phyloP scores from a whole-genome alignment of 768 basidiomycete genomes.

The Neoboletus magnificus region DNA sequence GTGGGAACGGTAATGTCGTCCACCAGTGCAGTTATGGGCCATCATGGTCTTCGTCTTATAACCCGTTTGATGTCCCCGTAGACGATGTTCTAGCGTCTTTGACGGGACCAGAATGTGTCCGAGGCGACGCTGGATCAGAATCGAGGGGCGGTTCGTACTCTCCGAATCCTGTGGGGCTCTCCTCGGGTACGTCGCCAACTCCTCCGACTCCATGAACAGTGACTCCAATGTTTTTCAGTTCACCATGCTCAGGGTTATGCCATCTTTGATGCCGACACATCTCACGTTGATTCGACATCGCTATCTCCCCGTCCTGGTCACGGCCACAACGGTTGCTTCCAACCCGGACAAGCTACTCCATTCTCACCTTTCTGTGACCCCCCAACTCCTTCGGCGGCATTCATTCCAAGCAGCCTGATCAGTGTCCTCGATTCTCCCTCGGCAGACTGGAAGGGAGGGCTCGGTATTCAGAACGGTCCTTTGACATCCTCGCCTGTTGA shows the following conservation, averaged over 20 bases:
- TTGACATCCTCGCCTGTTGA: conserved; percentile 44
- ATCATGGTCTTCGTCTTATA: conserved; percentile 30
- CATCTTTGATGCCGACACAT: conserved; percentile 40
- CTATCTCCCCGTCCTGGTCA: conserved; percentile 13
- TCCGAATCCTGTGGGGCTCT: conserved; percentile 29
- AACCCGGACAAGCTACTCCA: conserved; percentile 21
- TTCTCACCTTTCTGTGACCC: conserved; percentile 58
- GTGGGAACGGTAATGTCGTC: conserved; percentile 5
- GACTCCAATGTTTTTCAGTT: conserved; percentile 11
- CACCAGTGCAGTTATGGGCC: conserved; percentile 7
- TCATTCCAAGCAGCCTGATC: conserved; percentile 55
- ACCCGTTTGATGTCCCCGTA: conserved; percentile 27
- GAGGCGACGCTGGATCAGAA: conserved; percentile 10
- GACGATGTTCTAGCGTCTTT: conserved; percentile 20
- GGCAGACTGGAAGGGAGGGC: conserved; percentile 46
- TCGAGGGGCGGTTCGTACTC: conserved; percentile 18
- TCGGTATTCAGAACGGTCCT: conserved; percentile 13
- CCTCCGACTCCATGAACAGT: conserved; percentile 9
- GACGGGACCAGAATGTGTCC: conserved; percentile 7
- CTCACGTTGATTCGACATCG: conserved; percentile 25
- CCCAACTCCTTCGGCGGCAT: conserved; percentile 39
- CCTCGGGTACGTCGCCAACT: conserved; percentile 31
- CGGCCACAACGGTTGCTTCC: conserved; percentile 13
- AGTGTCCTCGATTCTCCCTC: conserved; percentile 49
- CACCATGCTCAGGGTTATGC: conserved; percentile 38